Base-by-base conservation (phyloP, 805 yeast species). In the Ogataea zsoltii region DNA sequence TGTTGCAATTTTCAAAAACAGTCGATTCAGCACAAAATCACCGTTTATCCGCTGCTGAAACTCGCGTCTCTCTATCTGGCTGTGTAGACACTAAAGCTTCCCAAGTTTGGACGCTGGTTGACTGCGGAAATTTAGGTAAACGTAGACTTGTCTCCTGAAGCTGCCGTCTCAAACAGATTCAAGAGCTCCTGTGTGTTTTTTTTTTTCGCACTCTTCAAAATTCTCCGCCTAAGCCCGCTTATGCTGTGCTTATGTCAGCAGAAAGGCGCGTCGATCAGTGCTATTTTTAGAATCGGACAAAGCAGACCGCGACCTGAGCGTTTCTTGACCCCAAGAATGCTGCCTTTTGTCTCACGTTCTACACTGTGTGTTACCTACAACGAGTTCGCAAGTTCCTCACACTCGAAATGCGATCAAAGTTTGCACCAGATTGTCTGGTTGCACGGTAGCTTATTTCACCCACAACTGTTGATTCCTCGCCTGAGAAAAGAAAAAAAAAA, bases 211-310 rank as follows among this genome's bases (percentile, higher is more conserved):
- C 28, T 19, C 33, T 17, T 30, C 29, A 29, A 29, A 18, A 14
- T 21, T 32, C 30, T 38, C 42, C 42, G 17, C 30, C 39, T 32
- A 41, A 35, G 44, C 44, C 44, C 23, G 34, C 35, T 38, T 30
- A 30, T 7, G 35, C 14, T 5, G 13, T 14, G 16, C 26, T 38
- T 11, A 38, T 29, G 25, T 38, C 29, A 32, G 30, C 34, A 21
- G 25, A 21, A 21, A 21, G 9, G 25, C 25, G 25, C 25, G 25
- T 9, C 25, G 25, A 21, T 21, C 25, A 21, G 9, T 5, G 30
- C 38, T 41, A 31, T 14, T 26, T 21, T 18, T 18, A 41, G 42
- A 41, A 34, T 4, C 31, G n/a, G 31, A 26, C 7, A n/a, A 23
- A n/a, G n/a, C n/a, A n/a, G n/a, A n/a, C n/a, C n/a, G n/a, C n/a